These are phyloP conservation scores for Bacterosira constricta DNA, from an alignment of 108 stramenopile species.

Conservation along the genomic window DNA sequence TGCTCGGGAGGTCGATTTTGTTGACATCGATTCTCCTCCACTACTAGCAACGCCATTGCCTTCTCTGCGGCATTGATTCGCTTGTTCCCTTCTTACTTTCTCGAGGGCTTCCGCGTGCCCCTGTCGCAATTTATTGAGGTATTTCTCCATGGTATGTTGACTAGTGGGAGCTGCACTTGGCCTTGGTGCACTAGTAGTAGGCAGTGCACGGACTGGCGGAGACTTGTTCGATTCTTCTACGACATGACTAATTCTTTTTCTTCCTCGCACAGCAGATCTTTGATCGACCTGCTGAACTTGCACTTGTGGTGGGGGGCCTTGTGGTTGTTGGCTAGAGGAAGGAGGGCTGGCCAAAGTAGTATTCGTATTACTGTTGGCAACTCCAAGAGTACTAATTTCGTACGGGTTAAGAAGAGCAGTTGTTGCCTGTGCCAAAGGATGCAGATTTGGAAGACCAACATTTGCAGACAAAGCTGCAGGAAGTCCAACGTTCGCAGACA, in stretches of 20 bases:
- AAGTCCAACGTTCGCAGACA: background rate
- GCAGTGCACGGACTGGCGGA: background rate
- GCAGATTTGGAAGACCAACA: background rate
- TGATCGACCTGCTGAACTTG: background rate
- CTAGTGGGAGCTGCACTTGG: background rate
- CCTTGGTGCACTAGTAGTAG: background rate
- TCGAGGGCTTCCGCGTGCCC: constrained; percentile 17
- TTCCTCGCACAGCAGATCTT: background rate
- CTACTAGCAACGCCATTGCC: background rate
- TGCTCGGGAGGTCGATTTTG: background rate
- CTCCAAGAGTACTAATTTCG: background rate
- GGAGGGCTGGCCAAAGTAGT: background rate
- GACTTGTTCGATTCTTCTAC: background rate
- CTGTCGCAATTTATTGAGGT: constrained; percentile 16
- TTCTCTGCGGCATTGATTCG: background rate
- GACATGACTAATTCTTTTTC: background rate
- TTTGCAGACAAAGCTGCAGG: background rate
- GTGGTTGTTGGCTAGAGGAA: background rate
- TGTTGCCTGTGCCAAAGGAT: background rate
- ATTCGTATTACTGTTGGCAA: background rate
- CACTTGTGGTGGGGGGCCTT: background rate
- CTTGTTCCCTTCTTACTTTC: constrained; percentile 16
- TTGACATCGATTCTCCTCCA: constrained; percentile 5
- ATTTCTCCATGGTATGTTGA: constrained; percentile 3
- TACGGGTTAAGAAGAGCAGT: background rate